Conservation (phyloP, 768 basidiomycete species). For the Trichaptum fuscoviolaceum region DNA sequence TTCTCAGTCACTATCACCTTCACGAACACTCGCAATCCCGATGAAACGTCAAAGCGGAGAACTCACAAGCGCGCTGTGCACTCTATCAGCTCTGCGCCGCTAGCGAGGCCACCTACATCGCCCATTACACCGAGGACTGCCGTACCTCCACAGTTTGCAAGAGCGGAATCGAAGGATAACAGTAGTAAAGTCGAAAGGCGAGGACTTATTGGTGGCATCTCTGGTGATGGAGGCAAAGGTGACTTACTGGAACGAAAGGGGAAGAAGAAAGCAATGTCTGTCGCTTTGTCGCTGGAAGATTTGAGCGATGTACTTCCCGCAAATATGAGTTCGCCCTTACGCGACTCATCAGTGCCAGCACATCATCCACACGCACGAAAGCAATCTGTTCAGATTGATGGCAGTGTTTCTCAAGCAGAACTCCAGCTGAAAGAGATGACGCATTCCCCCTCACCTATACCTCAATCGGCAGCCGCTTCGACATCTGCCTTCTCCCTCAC, state of each 20-base stretch:
- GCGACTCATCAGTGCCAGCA: conserved; percentile 25
- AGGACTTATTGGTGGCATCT: conserved; percentile 45
- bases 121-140: conserved; percentile 53
- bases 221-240: conserved; percentile 20
- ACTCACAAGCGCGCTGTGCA: conserved; percentile 69
- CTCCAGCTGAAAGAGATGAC: conserved; percentile 25
- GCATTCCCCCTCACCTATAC: conserved; percentile 9
- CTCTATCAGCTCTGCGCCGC: conserved; percentile 77
- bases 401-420: conserved; percentile 20
- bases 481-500: conserved; percentile 28
- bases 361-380: conserved; percentile 75
- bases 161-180: conserved; percentile 16
- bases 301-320: conserved; percentile 17
- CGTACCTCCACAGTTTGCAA: conserved; percentile 18
- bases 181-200: conserved; percentile 30
- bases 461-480: conserved; percentile 24
- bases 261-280: conserved; percentile 57
- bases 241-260: conserved; percentile 46
- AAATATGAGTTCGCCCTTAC: neutral
- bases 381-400: conserved; percentile 53
- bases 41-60: conserved; percentile 25
- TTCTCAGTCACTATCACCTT: conserved; percentile 85
- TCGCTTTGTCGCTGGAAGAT: conserved; percentile 52
- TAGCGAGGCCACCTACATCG: conserved; percentile 78
- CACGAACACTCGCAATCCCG: conserved; percentile 67